Percentiles rank a stretch among this genome's conserved stretches.
phyloP scores from a whole-genome alignment of 495 filamentous ascomycete genomes.

The Usnea hakonensis region DNA sequence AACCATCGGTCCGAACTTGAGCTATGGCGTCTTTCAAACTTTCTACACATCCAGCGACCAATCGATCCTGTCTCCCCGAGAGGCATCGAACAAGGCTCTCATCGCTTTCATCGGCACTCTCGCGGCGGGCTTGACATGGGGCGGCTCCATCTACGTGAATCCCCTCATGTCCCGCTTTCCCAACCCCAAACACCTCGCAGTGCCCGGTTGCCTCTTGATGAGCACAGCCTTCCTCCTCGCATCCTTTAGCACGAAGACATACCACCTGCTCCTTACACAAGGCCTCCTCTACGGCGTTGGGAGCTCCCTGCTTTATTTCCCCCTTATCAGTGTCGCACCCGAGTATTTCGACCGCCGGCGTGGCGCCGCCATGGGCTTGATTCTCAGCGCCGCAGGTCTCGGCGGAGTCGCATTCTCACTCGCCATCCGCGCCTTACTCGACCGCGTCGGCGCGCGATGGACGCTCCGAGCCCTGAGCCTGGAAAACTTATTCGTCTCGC shows the following conservation, averaged over 20 bases:
- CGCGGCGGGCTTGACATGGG: not conserved
- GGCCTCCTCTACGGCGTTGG: not conserved
- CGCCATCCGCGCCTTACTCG: too few species aligned
- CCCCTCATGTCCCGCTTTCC: not conserved
- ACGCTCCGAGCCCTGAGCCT: too few species aligned
- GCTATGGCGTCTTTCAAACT: not conserved
- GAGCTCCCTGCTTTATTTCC: not conserved
- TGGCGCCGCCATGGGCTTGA: slow-evolving; percentile 38
- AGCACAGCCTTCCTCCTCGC: not conserved
- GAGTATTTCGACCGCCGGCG: slow-evolving; percentile 44
- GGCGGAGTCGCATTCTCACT: not conserved
- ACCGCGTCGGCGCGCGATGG: too few species aligned
- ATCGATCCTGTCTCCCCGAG: not conserved
- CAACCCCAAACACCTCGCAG: not conserved
- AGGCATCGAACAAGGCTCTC: not conserved
- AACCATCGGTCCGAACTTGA: not conserved
- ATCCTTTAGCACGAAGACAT: not conserved
- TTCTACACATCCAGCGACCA: not conserved
- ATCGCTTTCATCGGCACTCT: not conserved
- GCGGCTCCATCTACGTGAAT: not conserved
- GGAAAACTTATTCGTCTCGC: too few species aligned
- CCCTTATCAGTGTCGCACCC: slow-evolving; percentile 24
- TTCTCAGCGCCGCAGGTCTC: not conserved
- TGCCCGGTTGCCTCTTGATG: not conserved
- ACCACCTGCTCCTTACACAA: not conserved